Conservation (phyloP, 208 protist genomes). For the Herpetomonas muscarum region DNA sequence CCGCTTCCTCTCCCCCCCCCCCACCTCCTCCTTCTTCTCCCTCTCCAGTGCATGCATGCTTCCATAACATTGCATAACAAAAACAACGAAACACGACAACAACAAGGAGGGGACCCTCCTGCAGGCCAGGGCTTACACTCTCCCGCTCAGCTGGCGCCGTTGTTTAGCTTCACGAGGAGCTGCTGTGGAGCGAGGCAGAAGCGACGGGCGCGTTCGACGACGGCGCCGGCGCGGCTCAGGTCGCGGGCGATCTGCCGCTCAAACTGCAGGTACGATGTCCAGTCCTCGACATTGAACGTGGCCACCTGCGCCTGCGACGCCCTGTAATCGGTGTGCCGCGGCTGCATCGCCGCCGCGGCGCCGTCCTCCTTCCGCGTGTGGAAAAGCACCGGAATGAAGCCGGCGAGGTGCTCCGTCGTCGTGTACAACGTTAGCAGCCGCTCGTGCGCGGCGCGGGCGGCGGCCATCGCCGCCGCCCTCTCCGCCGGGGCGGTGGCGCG, state of each 20-base stretch:
- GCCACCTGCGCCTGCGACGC: slow-evolving; percentile 15
- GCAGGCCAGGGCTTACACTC: too few species aligned
- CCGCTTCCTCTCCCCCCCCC: too few species aligned
- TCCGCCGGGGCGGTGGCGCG: background rate
- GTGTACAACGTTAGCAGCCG: slow-evolving; percentile 48
- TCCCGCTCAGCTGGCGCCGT: too few species aligned
- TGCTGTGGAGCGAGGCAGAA: slow-evolving; percentile 17
- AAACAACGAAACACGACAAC: too few species aligned
- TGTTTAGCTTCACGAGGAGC: slow-evolving; percentile 56
- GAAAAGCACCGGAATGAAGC: slow-evolving; percentile 48
- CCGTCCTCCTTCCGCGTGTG: slow-evolving; percentile 7
- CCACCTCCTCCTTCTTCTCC: too few species aligned
- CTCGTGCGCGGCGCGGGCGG: slow-evolving; percentile 31
- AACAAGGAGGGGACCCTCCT: too few species aligned
- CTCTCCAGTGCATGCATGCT: too few species aligned
- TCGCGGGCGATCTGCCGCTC: slow-evolving; percentile 72
- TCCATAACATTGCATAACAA: too few species aligned
- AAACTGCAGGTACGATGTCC: slow-evolving; percentile 57
- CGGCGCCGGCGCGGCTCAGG: slow-evolving; percentile 39
- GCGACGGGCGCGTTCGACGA: slow-evolving; percentile 39
- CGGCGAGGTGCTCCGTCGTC: slow-evolving; percentile 30
- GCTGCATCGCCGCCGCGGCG: background rate
- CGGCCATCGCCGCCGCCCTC: slow-evolving; percentile 1
- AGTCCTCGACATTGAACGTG: slow-evolving; percentile 56
- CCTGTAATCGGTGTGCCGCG: slow-evolving; percentile 4